Evolutionary conservation across 1,139 yeast genomes (phyloP).

Genomic region (Lizanozyma gosingica): DNA sequence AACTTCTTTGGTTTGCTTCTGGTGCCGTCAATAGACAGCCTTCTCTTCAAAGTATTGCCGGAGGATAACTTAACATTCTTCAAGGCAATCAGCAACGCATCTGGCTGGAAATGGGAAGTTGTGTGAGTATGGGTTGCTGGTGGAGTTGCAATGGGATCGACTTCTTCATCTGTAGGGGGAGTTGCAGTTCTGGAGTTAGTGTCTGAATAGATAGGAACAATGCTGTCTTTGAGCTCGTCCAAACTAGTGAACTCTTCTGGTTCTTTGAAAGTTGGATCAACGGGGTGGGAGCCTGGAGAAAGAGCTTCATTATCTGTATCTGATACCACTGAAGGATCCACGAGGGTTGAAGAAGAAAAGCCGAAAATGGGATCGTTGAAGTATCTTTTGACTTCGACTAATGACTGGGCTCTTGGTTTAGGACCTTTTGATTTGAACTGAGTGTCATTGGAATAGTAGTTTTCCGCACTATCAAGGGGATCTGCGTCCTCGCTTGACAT

Average conservation of each 20-base stretch:
- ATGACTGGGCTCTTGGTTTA: background rate
- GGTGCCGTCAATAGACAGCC: background rate
- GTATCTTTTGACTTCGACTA: background rate
- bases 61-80: background rate
- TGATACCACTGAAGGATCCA: background rate
- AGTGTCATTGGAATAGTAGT: background rate
- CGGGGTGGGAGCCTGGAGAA: background rate
- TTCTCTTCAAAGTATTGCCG: background rate
- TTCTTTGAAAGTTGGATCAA: background rate
- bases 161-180: background rate
- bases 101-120: background rate
- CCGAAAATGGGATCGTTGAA: background rate
- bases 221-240: background rate
- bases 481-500: background rate
- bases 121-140: background rate
- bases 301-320: background rate
- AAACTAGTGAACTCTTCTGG: background rate
- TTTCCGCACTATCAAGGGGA: background rate
- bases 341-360: background rate
- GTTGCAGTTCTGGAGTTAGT: background rate
- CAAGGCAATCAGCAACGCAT: background rate
- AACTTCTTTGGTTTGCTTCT: conserved; percentile 37
- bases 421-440: background rate
- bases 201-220: background rate
- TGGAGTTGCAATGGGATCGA: background rate